Evolutionary conservation across 768 basidiomycete genomes (phyloP).

Genomic region (Sutorius australiensis): DNA sequence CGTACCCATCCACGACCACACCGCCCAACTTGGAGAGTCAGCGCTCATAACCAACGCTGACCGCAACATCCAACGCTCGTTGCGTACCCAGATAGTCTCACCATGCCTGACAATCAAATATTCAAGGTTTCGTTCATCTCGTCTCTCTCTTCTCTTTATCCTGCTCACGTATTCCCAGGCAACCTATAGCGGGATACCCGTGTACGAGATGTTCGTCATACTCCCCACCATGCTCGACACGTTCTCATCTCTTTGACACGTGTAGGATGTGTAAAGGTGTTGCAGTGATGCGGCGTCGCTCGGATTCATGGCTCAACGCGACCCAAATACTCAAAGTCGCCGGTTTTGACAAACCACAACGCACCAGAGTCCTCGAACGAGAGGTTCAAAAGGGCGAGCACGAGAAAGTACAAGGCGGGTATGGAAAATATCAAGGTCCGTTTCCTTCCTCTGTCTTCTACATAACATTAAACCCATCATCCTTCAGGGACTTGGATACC

Average conservation of each 20-base stretch:
- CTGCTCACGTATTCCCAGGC: constrained; percentile 47
- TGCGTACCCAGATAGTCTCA: constrained; percentile 9
- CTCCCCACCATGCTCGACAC: constrained; percentile 35
- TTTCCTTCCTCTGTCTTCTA: constrained; percentile 8
- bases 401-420: constrained; percentile 99
- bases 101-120: constrained; percentile 81
- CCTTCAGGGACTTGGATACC: constrained; percentile 95
- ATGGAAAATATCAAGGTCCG: constrained; percentile 98
- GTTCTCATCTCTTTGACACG: constrained; percentile 37
- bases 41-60: constrained; percentile 4
- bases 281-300: constrained; percentile 95
- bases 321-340: constrained; percentile 99
- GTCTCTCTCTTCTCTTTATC: not conserved
- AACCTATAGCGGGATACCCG: constrained; percentile 90
- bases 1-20: constrained; percentile 20
- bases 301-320: constrained; percentile 98
- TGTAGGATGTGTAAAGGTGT: constrained; percentile 90
- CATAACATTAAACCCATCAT: not conserved
- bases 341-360: constrained; percentile 97
- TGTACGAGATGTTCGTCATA: constrained; percentile 78
- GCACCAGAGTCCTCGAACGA: constrained; percentile 94
- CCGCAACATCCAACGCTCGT: constrained; percentile 1
- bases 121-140: constrained; percentile 61
- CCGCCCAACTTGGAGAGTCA: constrained; percentile 20
- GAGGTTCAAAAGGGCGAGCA: constrained; percentile 99